Conservation (phyloP, 805 yeast genomes). For the Torulaspora franciscae region DNA sequence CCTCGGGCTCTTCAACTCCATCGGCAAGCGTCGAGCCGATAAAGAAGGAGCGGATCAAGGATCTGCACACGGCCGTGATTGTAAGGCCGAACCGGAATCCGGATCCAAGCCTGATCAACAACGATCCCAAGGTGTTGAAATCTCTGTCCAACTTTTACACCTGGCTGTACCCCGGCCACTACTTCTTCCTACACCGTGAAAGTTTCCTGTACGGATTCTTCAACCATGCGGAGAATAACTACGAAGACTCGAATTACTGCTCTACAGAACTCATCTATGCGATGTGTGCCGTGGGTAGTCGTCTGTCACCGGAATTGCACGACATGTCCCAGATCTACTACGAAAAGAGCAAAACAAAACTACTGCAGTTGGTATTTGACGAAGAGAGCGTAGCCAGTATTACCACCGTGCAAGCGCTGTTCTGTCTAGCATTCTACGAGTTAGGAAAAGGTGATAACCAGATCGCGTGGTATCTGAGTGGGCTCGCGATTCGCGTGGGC, state of each 20-base stretch:
- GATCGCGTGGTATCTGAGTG: constrained; percentile 59
- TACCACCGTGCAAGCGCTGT: constrained; percentile 53
- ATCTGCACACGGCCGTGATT: constrained; percentile 34
- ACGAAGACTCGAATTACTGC: constrained; percentile 45
- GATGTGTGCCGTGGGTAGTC: constrained; percentile 55
- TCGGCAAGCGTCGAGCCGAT: constrained; percentile 1
- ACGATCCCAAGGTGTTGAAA: constrained; percentile 29
- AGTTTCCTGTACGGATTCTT: constrained; percentile 58
- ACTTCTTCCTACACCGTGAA: constrained; percentile 59
- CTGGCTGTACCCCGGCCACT: constrained; percentile 64
- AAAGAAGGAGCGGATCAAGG: constrained; percentile 29
- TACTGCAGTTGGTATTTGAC: constrained; percentile 38
- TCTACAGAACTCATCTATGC: constrained; percentile 50
- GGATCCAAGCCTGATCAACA: constrained; percentile 25
- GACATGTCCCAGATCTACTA: constrained; percentile 43
- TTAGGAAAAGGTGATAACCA: constrained; percentile 55
- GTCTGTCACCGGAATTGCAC: constrained; percentile 43
- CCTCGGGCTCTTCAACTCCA: constrained; percentile 9
- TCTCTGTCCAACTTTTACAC: constrained; percentile 43
- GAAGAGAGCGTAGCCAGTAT: constrained; percentile 41
- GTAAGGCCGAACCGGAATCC: constrained; percentile 19
- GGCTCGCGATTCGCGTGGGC: constrained; percentile 61
- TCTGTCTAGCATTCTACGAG: constrained; percentile 57
- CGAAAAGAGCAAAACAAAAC: constrained; percentile 41
- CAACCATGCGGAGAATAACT: constrained; percentile 45